These are phyloP conservation scores for Arachnomyces sp. DNA, from an alignment of 2,329 filamentous ascomycete species.

Conservation along the genomic window DNA sequence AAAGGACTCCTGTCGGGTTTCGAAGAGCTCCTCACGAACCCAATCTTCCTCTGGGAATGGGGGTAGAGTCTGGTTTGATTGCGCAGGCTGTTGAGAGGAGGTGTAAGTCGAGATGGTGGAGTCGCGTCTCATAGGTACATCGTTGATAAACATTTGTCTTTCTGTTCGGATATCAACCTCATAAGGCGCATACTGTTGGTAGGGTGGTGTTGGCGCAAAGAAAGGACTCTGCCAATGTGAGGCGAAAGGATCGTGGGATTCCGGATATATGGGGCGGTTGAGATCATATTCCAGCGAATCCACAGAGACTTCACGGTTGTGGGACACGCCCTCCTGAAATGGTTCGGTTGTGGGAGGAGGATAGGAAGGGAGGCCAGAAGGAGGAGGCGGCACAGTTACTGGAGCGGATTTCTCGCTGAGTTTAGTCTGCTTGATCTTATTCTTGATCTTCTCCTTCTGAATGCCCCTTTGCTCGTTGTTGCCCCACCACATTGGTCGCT, in stretches of 20 bases:
- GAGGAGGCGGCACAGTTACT: conserved; percentile 49
- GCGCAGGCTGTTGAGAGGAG: conserved; percentile 69
- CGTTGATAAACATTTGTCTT: conserved; percentile 85
- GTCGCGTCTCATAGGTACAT: conserved; percentile 75
- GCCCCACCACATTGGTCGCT: conserved; percentile 94
- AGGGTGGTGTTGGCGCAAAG: conserved; percentile 55
- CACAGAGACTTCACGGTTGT: conserved; percentile 67
- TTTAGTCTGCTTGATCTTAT: conserved; percentile 95
- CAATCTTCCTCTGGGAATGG: conserved; percentile 59
- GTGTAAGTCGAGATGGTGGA: conserved; percentile 88
- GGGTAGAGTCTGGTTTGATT: conserved; percentile 57
- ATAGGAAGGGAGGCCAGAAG: conserved; percentile 64
- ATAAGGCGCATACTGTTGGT: conserved; percentile 60
- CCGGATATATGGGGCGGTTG: conserved; percentile 54
- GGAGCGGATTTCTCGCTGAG: conserved; percentile 71
- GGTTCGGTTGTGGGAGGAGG: conserved; percentile 74
- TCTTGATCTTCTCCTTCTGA: conserved; percentile 94
- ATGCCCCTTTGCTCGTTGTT: conserved; percentile 76
- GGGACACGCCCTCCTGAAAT: conserved; percentile 64
- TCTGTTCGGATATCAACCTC: conserved; percentile 96
- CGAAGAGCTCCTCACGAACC: conserved; percentile 62
- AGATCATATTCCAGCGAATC: conserved; percentile 60
- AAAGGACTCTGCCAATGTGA: conserved; percentile 40
- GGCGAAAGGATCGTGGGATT: conserved; percentile 34
- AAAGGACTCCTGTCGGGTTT: conserved; percentile 60